Evolutionary conservation across 2,329 filamentous ascomycete genomes (phyloP).

Genomic region (Penicillium sp.): DNA sequence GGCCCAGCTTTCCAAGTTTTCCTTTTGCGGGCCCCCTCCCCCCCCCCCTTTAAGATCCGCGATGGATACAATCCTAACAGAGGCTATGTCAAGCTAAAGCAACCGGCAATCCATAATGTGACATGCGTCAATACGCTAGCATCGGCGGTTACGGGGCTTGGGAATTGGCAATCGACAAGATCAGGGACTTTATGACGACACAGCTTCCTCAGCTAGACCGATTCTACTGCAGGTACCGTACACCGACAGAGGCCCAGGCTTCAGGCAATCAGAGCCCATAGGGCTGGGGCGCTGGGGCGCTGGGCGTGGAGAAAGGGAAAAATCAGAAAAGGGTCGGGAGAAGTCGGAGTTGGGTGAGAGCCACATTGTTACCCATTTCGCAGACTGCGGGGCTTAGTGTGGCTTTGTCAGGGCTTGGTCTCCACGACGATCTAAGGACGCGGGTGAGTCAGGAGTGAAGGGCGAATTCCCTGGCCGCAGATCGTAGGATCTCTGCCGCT

Average conservation of each 20-base stretch:
- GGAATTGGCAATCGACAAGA: no score
- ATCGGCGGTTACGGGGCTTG: neutral
- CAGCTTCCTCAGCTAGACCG: constrained; percentile 9
- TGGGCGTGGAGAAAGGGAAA: neutral
- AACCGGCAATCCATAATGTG: neutral
- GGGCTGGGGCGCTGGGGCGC: constrained; percentile 7
- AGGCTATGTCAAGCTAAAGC: neutral
- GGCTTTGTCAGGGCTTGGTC: constrained; percentile 7
- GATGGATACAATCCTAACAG: neutral
- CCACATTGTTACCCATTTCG: constrained; percentile 15
- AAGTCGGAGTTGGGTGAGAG: constrained; percentile 15
- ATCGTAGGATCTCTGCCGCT: neutral
- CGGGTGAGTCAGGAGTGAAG: constrained; percentile 14
- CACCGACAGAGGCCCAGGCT: neutral
- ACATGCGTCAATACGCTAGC: neutral
- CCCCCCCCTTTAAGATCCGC: neutral
- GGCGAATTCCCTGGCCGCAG: neutral
- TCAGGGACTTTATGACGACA: neutral
- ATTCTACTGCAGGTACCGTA: constrained; percentile 16
- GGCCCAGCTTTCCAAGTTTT: neutral
- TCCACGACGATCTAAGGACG: constrained; percentile 20
- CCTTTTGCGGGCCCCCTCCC: neutral
- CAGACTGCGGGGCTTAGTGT: constrained; percentile 22
- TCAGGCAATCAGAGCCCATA: constrained; percentile 3
- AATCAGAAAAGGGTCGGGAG: constrained; percentile 8